phyloP scores from a whole-genome alignment of 257 asterid species.

The Knoxia roxburghii region DNA sequence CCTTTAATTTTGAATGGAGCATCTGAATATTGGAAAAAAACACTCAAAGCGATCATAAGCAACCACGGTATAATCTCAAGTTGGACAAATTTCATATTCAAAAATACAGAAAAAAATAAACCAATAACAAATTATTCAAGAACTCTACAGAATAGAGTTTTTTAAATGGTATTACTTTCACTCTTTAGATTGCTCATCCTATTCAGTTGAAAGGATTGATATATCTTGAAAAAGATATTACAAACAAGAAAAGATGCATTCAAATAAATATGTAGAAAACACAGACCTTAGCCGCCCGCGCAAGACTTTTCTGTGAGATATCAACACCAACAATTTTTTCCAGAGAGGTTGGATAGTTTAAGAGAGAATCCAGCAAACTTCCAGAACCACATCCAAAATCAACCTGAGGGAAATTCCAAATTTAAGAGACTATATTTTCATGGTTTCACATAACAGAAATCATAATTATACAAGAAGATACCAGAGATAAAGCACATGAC shows the following conservation, averaged over 20 bases:
- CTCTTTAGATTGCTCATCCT: background rate
- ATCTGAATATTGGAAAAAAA: conserved; percentile 37
- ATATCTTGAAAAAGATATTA: background rate
- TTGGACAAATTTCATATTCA: background rate
- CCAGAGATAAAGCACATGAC: conserved; percentile 74
- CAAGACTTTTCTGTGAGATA: conserved; percentile 62
- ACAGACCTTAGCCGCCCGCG: conserved; percentile 90
- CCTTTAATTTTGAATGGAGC: conserved; percentile 64
- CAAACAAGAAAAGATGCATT: background rate
- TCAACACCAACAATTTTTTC: conserved; percentile 85
- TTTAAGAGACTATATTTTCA: conserved; percentile 14
- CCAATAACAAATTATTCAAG: background rate
- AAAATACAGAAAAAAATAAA: background rate
- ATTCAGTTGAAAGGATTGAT: background rate
- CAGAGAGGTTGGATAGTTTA: conserved; percentile 69
- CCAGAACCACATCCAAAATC: conserved; percentile 99
- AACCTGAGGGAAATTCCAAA: conserved; percentile 46
- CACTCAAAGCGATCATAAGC: background rate
- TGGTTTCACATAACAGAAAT: conserved; percentile 12
- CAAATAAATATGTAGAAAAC: background rate
- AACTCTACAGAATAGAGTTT: background rate
- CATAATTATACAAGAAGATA: conserved; percentile 21
- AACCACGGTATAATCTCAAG: background rate
- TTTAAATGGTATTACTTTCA: background rate
- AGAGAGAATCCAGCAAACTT: conserved; percentile 79